A percentile compares a stretch with the other conserved stretches of the same genome.
These are phyloP conservation scores for Inosperma sp. DNA, from an alignment of 768 basidiomycete genomes.

Conservation along the genomic window DNA sequence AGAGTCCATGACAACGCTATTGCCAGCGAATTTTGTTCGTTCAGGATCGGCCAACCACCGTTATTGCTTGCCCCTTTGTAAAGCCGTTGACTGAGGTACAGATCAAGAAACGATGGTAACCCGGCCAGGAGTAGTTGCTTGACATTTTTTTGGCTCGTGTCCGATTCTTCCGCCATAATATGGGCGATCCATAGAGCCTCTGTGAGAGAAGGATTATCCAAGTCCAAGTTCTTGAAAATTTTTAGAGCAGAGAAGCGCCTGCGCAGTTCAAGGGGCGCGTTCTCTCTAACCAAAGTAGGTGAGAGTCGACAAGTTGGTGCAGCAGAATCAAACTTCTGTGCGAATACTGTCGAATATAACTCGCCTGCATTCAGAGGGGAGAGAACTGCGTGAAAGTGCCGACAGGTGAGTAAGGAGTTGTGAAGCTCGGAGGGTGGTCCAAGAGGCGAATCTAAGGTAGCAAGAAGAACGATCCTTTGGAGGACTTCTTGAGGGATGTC, in stretches of 20 bases:
- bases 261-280: conserved; percentile 42
- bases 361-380: conserved; percentile 23
- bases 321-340: conserved; percentile 45
- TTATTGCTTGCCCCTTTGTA: conserved; percentile 35
- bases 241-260: conserved; percentile 44
- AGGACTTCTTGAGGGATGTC: conserved; percentile 32
- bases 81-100: conserved; percentile 37
- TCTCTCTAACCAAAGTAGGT: conserved; percentile 22
- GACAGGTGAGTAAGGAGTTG: conserved; percentile 32
- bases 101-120: conserved; percentile 37
- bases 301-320: conserved; percentile 39
- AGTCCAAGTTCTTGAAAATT: conserved; percentile 35
- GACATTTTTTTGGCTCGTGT: conserved; percentile 40
- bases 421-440: conserved; percentile 33
- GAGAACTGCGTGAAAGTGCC: conserved; percentile 26
- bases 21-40: conserved; percentile 42
- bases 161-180: conserved; percentile 56
- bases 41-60: conserved; percentile 47
- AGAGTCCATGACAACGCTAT: conserved; percentile 49
- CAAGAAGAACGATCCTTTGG: conserved; percentile 32
- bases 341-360: conserved; percentile 39
- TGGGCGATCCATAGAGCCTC: conserved; percentile 51
- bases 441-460: conserved; percentile 26
- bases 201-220: conserved; percentile 34
- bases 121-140: conserved; percentile 43